phyloP scores from a whole-genome alignment of 768 basidiomycete species.

The Gymnopilus dilepis region DNA sequence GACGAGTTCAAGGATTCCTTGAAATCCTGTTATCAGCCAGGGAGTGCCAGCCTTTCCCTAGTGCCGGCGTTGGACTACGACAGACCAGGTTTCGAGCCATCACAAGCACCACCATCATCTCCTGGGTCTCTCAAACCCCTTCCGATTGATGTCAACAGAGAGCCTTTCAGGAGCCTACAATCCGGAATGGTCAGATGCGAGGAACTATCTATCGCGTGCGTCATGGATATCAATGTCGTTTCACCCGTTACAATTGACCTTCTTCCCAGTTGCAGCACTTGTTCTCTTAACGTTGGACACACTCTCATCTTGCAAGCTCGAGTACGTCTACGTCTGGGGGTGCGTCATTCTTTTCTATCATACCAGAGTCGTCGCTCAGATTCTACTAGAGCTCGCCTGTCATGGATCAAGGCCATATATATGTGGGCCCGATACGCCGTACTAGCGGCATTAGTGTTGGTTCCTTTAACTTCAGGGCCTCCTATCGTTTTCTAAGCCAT shows the following conservation, averaged over 20 bases:
- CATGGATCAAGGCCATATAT: slow-evolving; percentile 4
- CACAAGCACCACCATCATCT: too few species aligned
- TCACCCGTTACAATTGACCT: background rate
- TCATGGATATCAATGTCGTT: background rate
- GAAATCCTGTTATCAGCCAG: background rate
- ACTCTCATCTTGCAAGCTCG: background rate
- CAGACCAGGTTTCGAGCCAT: too few species aligned
- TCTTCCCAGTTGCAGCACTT: background rate
- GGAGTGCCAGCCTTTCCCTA: background rate
- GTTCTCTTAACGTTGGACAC: background rate
- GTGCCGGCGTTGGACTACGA: too few species aligned
- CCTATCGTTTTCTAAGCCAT: background rate
- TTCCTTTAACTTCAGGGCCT: background rate
- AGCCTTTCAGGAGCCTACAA: background rate
- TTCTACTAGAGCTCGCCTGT: background rate
- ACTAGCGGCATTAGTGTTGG: slow-evolving; percentile 9
- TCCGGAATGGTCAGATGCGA: background rate
- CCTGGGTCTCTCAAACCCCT: too few species aligned
- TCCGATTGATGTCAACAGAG: background rate
- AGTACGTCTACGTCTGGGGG: slow-evolving; percentile 12
- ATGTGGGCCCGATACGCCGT: slow-evolving; percentile 12
- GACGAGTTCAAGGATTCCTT: background rate
- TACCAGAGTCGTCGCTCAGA: background rate
- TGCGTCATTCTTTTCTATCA: background rate
- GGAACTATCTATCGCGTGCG: slow-evolving; percentile 14